Evolutionary conservation across 2,329 filamentous ascomycete genomes (phyloP).

Genomic region (Pyrenophora tritici-repentis): DNA sequence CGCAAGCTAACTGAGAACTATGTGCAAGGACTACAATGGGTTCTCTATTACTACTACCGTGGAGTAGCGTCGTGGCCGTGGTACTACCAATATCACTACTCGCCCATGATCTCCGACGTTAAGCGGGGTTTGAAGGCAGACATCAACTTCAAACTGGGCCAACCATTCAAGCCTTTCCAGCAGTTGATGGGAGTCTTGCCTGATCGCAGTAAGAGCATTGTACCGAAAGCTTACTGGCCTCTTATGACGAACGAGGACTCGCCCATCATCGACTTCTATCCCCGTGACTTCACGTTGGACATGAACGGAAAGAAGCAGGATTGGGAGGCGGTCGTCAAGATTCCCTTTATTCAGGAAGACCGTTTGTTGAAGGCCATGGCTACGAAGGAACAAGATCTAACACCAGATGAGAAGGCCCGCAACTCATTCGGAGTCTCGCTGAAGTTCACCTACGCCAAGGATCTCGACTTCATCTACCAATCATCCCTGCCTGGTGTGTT

Average conservation of each 20-base stretch:
- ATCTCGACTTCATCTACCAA: constrained; percentile 80
- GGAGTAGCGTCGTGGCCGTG: constrained; percentile 98
- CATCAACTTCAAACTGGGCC: constrained; percentile 89
- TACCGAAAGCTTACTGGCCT: constrained; percentile 82
- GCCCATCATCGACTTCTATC: constrained; percentile 97
- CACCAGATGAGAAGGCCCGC: constrained; percentile 75
- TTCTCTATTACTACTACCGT: constrained; percentile 96
- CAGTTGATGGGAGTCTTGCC: constrained; percentile 98
- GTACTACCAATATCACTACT: constrained; percentile 97
- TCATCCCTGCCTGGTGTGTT: constrained; percentile 89
- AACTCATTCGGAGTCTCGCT: constrained; percentile 92
- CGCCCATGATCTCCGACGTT: constrained; percentile 96
- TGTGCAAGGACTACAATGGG: constrained; percentile 96
- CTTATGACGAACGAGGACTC: constrained; percentile 91
- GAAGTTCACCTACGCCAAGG: constrained; percentile 85
- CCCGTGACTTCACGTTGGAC: constrained; percentile 92
- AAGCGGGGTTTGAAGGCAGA: constrained; percentile 84
- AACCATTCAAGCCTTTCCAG: constrained; percentile 93
- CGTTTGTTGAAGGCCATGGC: constrained; percentile 84
- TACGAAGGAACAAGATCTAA: constrained; percentile 78
- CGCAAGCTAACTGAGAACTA: constrained; percentile 90
- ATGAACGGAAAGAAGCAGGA: constrained; percentile 99
- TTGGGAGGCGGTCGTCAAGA: constrained; percentile 99
- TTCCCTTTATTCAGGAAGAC: constrained; percentile 95
- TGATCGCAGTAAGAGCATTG: constrained; percentile 95